These are phyloP conservation scores for Martiniozyma abietophila DNA, from an alignment of 805 yeast species.

Conservation along the genomic window DNA sequence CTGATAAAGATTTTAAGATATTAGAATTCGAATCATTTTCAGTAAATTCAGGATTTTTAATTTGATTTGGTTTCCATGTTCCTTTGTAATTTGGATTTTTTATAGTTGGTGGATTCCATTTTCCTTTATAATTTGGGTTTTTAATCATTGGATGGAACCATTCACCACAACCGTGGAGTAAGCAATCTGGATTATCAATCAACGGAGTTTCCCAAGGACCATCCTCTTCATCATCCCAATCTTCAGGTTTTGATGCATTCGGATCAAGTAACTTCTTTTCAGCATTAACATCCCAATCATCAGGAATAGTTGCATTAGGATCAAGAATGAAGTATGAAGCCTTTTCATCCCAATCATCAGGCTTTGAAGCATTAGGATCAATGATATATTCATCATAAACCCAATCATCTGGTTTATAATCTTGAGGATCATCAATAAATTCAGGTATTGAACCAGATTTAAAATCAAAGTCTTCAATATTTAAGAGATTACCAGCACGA, in stretches of 20 bases:
- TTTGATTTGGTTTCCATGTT: conserved; percentile 58
- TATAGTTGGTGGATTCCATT: conserved; percentile 63
- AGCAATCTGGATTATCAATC: conserved; percentile 68
- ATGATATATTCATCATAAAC: conserved; percentile 57
- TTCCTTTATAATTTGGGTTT: conserved; percentile 68
- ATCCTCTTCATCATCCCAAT: conserved; percentile 87
- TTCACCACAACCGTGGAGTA: conserved; percentile 64
- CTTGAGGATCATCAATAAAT: conserved; percentile 48
- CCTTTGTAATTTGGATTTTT: conserved; percentile 75
- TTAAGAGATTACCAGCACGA: conserved; percentile 59
- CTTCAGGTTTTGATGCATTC: conserved; percentile 53
- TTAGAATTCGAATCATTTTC: conserved; percentile 30
- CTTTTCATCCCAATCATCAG: conserved; percentile 77
- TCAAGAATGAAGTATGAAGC: conserved; percentile 60
- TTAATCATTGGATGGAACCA: conserved; percentile 63
- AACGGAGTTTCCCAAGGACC: conserved; percentile 75
- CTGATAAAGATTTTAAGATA: conserved; percentile 49
- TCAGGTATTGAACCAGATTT: conserved; percentile 42
- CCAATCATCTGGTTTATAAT: conserved; percentile 73
- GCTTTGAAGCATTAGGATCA: conserved; percentile 63
- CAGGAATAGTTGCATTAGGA: conserved; percentile 60
- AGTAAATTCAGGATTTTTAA: conserved; percentile 53
- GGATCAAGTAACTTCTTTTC: conserved; percentile 59
- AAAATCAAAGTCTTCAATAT: conserved; percentile 45
- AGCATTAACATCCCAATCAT: conserved; percentile 66